Percentiles rank a stretch among this genome's conserved stretches.
These are phyloP conservation scores for Mycena crocata DNA, from an alignment of 768 basidiomycete genomes.

Conservation along the genomic window DNA sequence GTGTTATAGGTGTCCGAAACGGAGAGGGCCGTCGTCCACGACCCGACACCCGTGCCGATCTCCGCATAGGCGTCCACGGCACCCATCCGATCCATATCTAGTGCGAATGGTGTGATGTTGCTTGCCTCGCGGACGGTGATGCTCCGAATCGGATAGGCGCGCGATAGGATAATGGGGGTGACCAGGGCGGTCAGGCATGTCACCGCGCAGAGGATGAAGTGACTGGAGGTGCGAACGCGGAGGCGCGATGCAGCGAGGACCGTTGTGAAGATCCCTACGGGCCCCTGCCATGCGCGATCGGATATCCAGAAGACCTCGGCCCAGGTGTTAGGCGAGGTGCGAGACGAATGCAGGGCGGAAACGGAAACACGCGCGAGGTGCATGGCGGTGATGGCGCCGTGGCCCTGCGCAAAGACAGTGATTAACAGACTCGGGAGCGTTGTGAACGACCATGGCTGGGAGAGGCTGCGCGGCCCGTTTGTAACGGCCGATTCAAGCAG, in stretches of 20 bases:
- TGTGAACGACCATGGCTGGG: conserved; percentile 29
- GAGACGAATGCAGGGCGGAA: conserved; percentile 26
- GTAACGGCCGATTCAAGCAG: conserved; percentile 26
- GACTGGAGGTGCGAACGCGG: conserved; percentile 25
- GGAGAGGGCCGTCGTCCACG: conserved; percentile 31
- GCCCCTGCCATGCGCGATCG: conserved; percentile 32
- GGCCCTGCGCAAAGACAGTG: conserved; percentile 32
- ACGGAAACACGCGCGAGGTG: conserved; percentile 31
- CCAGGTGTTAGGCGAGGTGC: conserved; percentile 33
- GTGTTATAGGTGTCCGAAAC: conserved; percentile 28
- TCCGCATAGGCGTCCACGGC: conserved; percentile 32
- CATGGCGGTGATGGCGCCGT: conserved; percentile 27
- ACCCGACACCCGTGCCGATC: conserved; percentile 28
- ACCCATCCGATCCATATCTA: conserved; percentile 8
- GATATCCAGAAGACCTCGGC: conserved; percentile 38
- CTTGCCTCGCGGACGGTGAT: conserved; percentile 16
- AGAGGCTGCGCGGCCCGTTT: conserved; percentile 16
- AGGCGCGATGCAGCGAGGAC: conserved; percentile 14
- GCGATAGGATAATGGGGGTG: conserved; percentile 34
- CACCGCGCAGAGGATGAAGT: conserved; percentile 32
- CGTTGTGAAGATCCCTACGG: conserved; percentile 26
- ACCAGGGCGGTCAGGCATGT: conserved; percentile 32
- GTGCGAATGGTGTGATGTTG: conserved; percentile 24
- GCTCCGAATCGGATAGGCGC: conserved; percentile 31
- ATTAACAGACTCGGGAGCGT: conserved; percentile 26